Base-by-base conservation (phyloP, 345 rosid species). In the Hibiscus tridactylites region DNA sequence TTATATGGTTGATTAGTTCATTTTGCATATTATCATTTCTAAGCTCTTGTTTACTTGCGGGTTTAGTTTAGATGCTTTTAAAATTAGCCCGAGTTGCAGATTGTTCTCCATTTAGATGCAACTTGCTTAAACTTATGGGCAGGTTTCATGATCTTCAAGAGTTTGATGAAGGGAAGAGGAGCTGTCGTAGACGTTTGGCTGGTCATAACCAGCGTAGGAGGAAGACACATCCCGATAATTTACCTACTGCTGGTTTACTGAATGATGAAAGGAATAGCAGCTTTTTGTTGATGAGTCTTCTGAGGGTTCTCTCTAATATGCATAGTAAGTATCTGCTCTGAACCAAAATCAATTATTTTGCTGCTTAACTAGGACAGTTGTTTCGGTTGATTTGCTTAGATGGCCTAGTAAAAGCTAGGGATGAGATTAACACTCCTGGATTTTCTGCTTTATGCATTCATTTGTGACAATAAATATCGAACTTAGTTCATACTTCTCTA, bases 121-220 rank as follows among this genome's bases (percentile, higher is more conserved):
- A 73, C 74, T 74, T 83, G 73, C 78, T 80, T 71, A 56, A 77
- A 61, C 73, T 75, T 58, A 58, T 76, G 75, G 79, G 79, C 85
- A 90, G 96, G 89, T 90, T 90, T 86, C 96, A 90, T 75, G 83
- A 71, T 75, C 96, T 90, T 81, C 86, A 88, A 83, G 92, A 88
- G 79, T 90, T 90, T 74, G 96, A 90, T 82, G 92, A 90, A 76
- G 96, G 88, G 58, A 90, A 88, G 82, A 80, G 92, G 82, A 88
- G 96, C 68, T 90, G 96, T 61, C 88, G 92, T 50, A 80, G 92
- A 71, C 92, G 96, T 71, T 79, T 90, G 82, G 91, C 90, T 50
- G 91, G 95, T 67, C 95, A 89, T 76, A 89, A 89, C 76, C 86
- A 75, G 72, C 79, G 95, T 75, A 85, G 95, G 79, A 86, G 90